These are phyloP conservation scores for Cercospora berteroae DNA, from an alignment of 2,329 filamentous ascomycete species.

Conservation along the genomic window DNA sequence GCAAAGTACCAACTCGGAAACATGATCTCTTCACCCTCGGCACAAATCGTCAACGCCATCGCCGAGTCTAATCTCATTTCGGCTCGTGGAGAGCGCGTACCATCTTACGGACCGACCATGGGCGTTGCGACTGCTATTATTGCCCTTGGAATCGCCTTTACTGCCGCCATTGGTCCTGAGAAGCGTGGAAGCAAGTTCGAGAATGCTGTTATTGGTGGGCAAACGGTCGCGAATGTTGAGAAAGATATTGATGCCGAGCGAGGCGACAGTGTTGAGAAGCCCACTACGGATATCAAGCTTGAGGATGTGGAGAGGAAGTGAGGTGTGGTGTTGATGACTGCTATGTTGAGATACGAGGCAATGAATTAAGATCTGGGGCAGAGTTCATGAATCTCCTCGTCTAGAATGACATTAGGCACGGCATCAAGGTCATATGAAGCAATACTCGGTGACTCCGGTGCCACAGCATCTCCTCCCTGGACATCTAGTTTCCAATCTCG, in stretches of 20 bases:
- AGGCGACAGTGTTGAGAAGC: slow-evolving; percentile 15
- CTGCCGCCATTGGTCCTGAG: slow-evolving; percentile 70
- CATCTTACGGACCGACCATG: slow-evolving; percentile 74
- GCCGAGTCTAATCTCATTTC: slow-evolving; percentile 62
- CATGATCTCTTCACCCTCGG: slow-evolving; percentile 69
- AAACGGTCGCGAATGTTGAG: slow-evolving; percentile 16
- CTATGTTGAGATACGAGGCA: not conserved
- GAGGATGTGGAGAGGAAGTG: slow-evolving; percentile 18
- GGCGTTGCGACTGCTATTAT: slow-evolving; percentile 75
- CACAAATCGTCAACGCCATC: slow-evolving; percentile 75
- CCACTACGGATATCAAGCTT: slow-evolving; percentile 7
- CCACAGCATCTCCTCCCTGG: not conserved
- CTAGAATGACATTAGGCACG: not conserved
- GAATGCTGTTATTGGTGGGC: slow-evolving; percentile 43
- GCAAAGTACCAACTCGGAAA: slow-evolving; percentile 67
- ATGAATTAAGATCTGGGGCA: not conserved
- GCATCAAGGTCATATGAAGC: not conserved
- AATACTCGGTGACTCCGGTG: not conserved
- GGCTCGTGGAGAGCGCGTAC: slow-evolving; percentile 55
- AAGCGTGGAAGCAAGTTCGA: slow-evolving; percentile 70
- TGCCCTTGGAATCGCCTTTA: slow-evolving; percentile 65
- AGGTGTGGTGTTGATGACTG: not conserved
- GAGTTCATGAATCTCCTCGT: not conserved
- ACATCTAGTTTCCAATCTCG: not conserved
- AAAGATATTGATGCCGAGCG: slow-evolving; percentile 21